These are phyloP conservation scores for Aspergillus sp. DNA, from an alignment of 2,329 filamentous ascomycete genomes.

Conservation along the genomic window DNA sequence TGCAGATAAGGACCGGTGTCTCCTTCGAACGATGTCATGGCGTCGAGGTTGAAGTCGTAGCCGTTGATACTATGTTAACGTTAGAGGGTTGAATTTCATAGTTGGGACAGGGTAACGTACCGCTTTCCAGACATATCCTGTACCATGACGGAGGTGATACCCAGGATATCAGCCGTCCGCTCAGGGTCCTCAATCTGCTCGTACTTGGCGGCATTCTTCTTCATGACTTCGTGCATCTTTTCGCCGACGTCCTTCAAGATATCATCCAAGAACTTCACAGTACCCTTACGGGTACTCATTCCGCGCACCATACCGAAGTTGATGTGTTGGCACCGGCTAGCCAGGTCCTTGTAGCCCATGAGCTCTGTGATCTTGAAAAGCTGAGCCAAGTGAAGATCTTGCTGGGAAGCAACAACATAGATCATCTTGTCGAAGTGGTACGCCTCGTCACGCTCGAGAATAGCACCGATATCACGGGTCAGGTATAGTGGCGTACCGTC, in stretches of 20 bases:
- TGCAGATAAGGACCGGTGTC: constrained; percentile 67
- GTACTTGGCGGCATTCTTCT: constrained; percentile 86
- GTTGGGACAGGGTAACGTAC: constrained; percentile 43
- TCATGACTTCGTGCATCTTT: constrained; percentile 98
- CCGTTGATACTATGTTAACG: constrained; percentile 54
- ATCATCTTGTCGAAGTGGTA: constrained; percentile 68
- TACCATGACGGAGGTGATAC: constrained; percentile 94
- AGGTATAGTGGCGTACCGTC: constrained; percentile 68
- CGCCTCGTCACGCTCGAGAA: constrained; percentile 61
- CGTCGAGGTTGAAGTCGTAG: constrained; percentile 65
- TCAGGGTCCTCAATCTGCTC: constrained; percentile 81
- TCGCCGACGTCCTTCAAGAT: constrained; percentile 79
- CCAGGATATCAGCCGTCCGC: constrained; percentile 79
- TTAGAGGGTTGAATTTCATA: not conserved
- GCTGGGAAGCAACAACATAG: constrained; percentile 64
- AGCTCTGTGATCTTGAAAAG: constrained; percentile 65
- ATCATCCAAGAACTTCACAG: constrained; percentile 72
- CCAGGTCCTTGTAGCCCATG: constrained; percentile 61
- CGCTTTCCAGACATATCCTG: constrained; percentile 97
- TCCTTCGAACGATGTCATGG: constrained; percentile 66
- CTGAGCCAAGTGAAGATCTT: constrained; percentile 64
- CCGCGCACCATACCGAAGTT: constrained; percentile 68
- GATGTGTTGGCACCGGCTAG: constrained; percentile 61
- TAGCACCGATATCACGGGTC: constrained; percentile 67
- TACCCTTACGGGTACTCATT: constrained; percentile 66